Conservation (phyloP, 306 rosid genomes). For the Pyrus betulifolia region DNA sequence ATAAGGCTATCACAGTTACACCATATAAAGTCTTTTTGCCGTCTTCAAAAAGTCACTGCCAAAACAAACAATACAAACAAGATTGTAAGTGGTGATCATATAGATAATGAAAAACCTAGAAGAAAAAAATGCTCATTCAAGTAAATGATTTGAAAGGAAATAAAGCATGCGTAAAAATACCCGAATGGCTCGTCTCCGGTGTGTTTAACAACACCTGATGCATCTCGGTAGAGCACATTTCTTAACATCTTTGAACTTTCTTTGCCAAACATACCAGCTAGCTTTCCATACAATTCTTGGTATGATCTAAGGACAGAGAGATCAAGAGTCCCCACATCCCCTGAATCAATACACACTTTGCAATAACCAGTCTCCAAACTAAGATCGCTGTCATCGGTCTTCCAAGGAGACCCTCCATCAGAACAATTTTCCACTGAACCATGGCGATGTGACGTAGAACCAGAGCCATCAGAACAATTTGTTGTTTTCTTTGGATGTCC, state of each 20-base stretch:
- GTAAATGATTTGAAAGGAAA: neutral
- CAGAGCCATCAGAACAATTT: conserved; percentile 51
- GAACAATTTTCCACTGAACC: conserved; percentile 59
- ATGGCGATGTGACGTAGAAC: conserved; percentile 35
- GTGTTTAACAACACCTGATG: conserved; percentile 26
- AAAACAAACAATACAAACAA: conserved; percentile 18
- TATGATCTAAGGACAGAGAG: conserved; percentile 29
- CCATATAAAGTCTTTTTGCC: conserved; percentile 34
- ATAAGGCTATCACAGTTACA: neutral
- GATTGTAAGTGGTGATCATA: neutral
- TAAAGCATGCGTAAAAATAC: conserved; percentile 8
- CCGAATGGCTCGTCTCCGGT: conserved; percentile 35
- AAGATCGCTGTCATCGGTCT: conserved; percentile 41
- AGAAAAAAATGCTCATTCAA: neutral
- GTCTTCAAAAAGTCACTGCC: conserved; percentile 59
- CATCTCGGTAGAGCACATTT: conserved; percentile 35
- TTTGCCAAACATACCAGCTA: conserved; percentile 41
- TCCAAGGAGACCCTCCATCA: conserved; percentile 73
- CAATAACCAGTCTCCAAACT: conserved; percentile 41
- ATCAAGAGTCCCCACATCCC: conserved; percentile 30
- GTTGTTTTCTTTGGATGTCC: conserved; percentile 44
- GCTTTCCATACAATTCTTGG: conserved; percentile 33
- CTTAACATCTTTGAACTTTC: conserved; percentile 21
- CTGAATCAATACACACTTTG: conserved; percentile 31
- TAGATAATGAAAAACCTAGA: neutral